Conservation (phyloP, 2,329 filamentous ascomycete species). For the Talaromyces sp. region DNA sequence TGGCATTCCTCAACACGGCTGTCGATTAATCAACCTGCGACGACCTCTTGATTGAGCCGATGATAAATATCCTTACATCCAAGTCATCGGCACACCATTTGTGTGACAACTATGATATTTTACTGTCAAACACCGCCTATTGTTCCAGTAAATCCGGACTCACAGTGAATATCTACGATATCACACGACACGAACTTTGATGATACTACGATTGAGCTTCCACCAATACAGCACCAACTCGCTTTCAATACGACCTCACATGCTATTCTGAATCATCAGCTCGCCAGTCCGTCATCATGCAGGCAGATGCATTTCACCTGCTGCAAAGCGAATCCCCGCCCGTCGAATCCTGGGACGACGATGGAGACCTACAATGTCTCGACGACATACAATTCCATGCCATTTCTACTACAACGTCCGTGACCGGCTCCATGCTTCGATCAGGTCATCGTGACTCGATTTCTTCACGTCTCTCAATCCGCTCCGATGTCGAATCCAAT, state of each 20-base stretch:
- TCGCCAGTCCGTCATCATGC: constrained; percentile 31
- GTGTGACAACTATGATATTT: background rate
- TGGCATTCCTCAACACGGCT: constrained; percentile 15
- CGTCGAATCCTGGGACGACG: constrained; percentile 51
- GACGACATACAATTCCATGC: constrained; percentile 46
- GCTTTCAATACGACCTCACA: background rate
- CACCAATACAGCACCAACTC: background rate
- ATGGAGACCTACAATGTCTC: constrained; percentile 46
- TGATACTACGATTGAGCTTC: background rate
- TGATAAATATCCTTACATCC: constrained; percentile 6
- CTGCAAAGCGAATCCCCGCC: constrained; percentile 32
- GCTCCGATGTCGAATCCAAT: constrained; percentile 74
- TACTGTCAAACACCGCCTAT: constrained; percentile 3
- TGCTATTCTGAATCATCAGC: background rate
- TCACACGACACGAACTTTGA: constrained; percentile 4
- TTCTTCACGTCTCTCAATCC: constrained; percentile 76
- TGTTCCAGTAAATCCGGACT: background rate
- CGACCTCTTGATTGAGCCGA: background rate
- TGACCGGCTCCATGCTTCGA: constrained; percentile 40
- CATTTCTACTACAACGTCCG: constrained; percentile 44
- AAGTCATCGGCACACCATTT: background rate
- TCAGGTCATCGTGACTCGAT: constrained; percentile 65
- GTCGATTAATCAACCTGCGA: background rate
- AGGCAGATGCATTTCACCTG: constrained; percentile 33
- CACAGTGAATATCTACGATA: constrained; percentile 3